Evolutionary conservation across 306 rosid genomes (phyloP), one percentile per base, ranked within the genome.

Genomic region (Calophaca sinica): DNA sequence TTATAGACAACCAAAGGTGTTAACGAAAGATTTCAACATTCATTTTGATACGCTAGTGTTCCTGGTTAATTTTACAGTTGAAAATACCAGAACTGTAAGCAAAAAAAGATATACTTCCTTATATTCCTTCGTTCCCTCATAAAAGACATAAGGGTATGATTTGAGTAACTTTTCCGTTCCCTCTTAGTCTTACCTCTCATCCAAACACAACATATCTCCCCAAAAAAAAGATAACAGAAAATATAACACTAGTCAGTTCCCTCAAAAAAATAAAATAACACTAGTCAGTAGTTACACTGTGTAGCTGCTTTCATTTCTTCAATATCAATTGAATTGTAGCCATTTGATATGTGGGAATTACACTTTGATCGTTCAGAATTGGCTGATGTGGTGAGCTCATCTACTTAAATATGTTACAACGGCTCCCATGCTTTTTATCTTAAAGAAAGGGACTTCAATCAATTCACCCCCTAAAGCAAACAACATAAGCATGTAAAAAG

Each of bases 351-450:
- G 35, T 9, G 35, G 72, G 72, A 83, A 79, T 59, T 67, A 71
- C 79, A 76, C 46, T 13, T 62, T 44, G 53, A 51, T 31, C 33
- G 52, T 54, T 71, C 20, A 72, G 39, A 82, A 31, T 51, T 65
- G 64, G 49, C 60, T 69, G 68, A 32, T 26, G 38, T 66, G 79
- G 74, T 52, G 75, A 68, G 79, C 72, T 84, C 83, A 79, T 79
- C 78, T 75, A 76, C 78, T 81, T 79, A 80, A 72, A 76, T 76
- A 77, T 81, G 65, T 83, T 83, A 90, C 83, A 75, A 85, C 52
- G 68, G 81, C 80, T 86, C 85, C 75, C 82, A 57, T 72, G 58
- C 79, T 73, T 84, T 67, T 75, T 62, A 38, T 73, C 74, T 53
- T 66, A 60, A 70, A 9, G 78, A 81, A 72, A 44, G 82, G 83